Evolutionary conservation across 2,329 filamentous ascomycete genomes (phyloP).

Genomic region (Teratosphaeria nubilosa): DNA sequence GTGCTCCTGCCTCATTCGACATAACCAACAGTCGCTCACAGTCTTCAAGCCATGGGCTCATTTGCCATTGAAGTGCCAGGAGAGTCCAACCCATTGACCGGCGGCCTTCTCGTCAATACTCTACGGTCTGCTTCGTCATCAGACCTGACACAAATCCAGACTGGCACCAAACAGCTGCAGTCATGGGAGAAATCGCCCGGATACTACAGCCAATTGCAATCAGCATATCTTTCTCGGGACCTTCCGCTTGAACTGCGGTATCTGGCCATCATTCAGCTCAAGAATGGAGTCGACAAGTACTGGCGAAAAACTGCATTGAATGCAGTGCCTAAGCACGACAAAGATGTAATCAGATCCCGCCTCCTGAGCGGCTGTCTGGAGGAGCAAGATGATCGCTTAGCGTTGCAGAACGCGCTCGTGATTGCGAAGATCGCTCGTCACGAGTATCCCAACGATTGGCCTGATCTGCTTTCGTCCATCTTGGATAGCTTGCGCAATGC

Average conservation of each 20-base stretch:
- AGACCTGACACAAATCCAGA: constrained; percentile 40
- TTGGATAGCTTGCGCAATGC: constrained; percentile 50
- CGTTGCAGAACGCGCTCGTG: constrained; percentile 79
- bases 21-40: background rate
- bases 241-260: constrained; percentile 72
- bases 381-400: constrained; percentile 65
- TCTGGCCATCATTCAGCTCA: constrained; percentile 84
- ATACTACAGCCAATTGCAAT: constrained; percentile 42
- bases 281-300: constrained; percentile 87
- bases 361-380: constrained; percentile 67
- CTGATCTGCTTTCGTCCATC: constrained; percentile 42
- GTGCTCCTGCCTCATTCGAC: background rate
- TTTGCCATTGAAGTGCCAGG: constrained; percentile 61
- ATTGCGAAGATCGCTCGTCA: constrained; percentile 79
- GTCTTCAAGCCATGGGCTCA: constrained; percentile 11
- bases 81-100: constrained; percentile 55
- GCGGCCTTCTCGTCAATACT: constrained; percentile 38
- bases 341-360: constrained; percentile 61
- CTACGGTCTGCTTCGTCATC: constrained; percentile 39
- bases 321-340: constrained; percentile 59
- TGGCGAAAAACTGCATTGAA: constrained; percentile 76
- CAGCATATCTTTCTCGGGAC: constrained; percentile 69
- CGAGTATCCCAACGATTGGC: constrained; percentile 84
- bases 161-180: constrained; percentile 43
- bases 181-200: constrained; percentile 39